Base-by-base conservation (phyloP, 768 basidiomycete species). In the Cubamyces lactineus region DNA sequence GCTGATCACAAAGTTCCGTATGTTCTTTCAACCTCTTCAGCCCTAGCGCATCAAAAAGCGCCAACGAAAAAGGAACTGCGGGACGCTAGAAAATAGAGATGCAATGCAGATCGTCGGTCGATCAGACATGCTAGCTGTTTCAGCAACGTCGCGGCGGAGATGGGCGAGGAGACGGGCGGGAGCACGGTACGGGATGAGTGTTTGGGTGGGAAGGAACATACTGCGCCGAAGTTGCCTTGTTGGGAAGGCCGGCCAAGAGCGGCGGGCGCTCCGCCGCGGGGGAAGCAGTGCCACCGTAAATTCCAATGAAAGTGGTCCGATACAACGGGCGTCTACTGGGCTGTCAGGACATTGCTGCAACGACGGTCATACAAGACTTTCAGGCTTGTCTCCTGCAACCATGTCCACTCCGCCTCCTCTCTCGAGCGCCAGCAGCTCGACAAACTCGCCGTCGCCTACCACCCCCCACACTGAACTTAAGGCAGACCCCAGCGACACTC, bases 391-490 rank as follows among this genome's bases (percentile, higher is more conserved):
- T 62, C 56, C 38, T 50, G 23, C 69, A 49, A 60, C 70, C 54
- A 68, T 69, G 69, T 61, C 64, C 56, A 68, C 70, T 16, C 64
- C 70, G 40, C 67, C 70, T 28, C 62, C 67, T 23, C 65, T 67
- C 61, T 69, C 68, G 55, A 67, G 65, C 65, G 66, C 64, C 53
- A 68, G 67, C 65, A 68, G 68, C 41, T 67, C 66, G 21, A 64
- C 65, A 42, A 67, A 67, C 58, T 70, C 71, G 0, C 69, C 71
- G 19, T 68, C 69, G 17, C 69, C 69, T n/a, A 61, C 58, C 48
- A 59, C 63, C 1, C 58, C 62, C n/a, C 60, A 57, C 48, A 23
- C 53, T 21, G 67, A 68, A 50, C 66, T 68, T 52, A 64, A 55
- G 40, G n/a, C 62, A 13, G 71, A 70, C 57, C 48, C 53, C 38